Base-by-base conservation (phyloP, 352 stramenopile genomes). In the Saprolegnia parasitica region DNA sequence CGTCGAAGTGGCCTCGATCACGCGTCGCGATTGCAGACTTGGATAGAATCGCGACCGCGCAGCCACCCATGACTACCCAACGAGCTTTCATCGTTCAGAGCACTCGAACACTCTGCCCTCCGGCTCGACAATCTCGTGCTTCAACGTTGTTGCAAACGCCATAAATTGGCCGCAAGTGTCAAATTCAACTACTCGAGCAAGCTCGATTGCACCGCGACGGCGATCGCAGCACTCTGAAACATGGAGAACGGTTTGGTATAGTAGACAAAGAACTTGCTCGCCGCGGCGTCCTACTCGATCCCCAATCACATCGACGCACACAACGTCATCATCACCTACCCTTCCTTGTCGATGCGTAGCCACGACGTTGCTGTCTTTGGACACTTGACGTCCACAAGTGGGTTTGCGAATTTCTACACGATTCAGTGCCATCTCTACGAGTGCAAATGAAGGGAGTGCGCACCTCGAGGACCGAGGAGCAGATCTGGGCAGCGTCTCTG, bases 331-430 rank as follows among this genome's bases (percentile, higher is more conserved):
- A 18, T 13, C 4, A 75, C 72, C 37, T 72, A 93, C 84, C 47
- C 85, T 67, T 93, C 85, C 78, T 89, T 89, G 72, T 93, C 85
- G 32, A 93, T 85, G 71, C 89, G 88, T 63, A 91, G 83, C 45
- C 90, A 62, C 6, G 81, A 88, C 64, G 84, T 78, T 71, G 85
- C 88, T 45, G 82, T 82, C 68, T 81, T 86, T 6, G 79, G 72
- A 56, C 81, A 89, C 5, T 81, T 81, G 32, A 93, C 73, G 46
- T 93, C 83, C 15, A 75, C 80, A 55, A 93, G 76, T 0, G 85
- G 85, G 60, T 93, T 93, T 71, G 90, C 89, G 62, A 91, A 93
- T 80, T 91, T 93, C 77, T 93, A 73, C 3, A 67, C 52, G 40
- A 70, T 13, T 78, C 75, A 26, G 50, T 72, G 3, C 79, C 72